Evolutionary conservation across 805 yeast genomes (phyloP).

Genomic region (Yamadazyma tumulicola): DNA sequence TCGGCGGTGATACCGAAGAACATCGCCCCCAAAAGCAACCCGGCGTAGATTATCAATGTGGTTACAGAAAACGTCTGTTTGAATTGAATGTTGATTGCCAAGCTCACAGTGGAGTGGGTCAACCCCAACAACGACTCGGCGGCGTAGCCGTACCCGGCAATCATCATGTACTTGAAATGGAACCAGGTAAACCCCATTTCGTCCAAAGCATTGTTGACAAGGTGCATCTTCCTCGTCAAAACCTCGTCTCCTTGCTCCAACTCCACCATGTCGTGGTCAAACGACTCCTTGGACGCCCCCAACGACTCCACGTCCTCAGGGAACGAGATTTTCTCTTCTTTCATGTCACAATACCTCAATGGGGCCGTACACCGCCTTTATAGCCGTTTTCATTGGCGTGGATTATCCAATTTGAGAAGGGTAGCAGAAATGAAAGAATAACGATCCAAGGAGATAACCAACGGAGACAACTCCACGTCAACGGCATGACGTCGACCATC

Average conservation of each 20-base stretch:
- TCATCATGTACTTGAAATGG: slow-evolving; percentile 46
- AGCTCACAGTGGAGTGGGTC: slow-evolving; percentile 45
- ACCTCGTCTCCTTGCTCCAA: slow-evolving; percentile 9
- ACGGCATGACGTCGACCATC: too few species aligned
- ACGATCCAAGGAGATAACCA: too few species aligned
- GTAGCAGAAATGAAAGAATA: too few species aligned
- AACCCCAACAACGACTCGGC: slow-evolving; percentile 51
- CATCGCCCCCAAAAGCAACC: slow-evolving; percentile 49
- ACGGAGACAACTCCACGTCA: too few species aligned
- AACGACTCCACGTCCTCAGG: too few species aligned
- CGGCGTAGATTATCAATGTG: slow-evolving; percentile 36
- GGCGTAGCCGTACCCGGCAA: slow-evolving; percentile 57
- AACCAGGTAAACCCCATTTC: slow-evolving; percentile 50
- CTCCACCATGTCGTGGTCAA: slow-evolving; percentile 6
- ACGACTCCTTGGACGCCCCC: not conserved
- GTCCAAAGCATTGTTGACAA: slow-evolving; percentile 30
- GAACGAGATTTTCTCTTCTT: too few species aligned
- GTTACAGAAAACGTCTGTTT: slow-evolving; percentile 41
- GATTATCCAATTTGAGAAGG: too few species aligned
- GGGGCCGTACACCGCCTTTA: too few species aligned
- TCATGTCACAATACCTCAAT: too few species aligned
- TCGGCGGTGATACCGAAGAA: slow-evolving; percentile 57
- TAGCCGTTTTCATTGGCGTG: too few species aligned
- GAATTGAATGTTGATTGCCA: slow-evolving; percentile 47
- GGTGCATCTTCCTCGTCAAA: slow-evolving; percentile 20